These are phyloP conservation scores for Cystoderma amianthinum DNA, from an alignment of 768 basidiomycete genomes.

Conservation along the genomic window DNA sequence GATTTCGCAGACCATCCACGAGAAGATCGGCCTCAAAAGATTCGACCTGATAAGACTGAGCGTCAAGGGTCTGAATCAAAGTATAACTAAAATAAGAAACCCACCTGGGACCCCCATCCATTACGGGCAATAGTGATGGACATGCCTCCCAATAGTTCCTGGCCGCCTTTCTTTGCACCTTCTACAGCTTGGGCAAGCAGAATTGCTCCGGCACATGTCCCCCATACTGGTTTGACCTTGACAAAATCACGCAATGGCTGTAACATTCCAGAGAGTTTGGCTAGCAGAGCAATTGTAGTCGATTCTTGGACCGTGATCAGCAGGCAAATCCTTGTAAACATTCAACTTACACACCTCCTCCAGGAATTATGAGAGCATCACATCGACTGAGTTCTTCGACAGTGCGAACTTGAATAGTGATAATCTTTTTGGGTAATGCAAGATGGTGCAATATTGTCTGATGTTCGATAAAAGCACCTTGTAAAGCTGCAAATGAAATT, in stretches of 20 bases:
- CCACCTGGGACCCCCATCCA: constrained; percentile 90
- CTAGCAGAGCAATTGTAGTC: constrained; percentile 83
- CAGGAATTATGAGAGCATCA: constrained; percentile 88
- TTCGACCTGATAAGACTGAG: constrained; percentile 52
- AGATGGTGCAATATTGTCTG: constrained; percentile 59
- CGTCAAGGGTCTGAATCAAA: background rate
- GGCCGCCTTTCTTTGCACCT: constrained; percentile 80
- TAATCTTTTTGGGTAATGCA: constrained; percentile 35
- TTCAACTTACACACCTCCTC: constrained; percentile 56
- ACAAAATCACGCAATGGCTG: constrained; percentile 75
- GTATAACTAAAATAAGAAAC: constrained; percentile 9
- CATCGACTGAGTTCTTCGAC: constrained; percentile 68
- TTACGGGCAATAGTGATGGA: constrained; percentile 79
- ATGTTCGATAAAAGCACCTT: constrained; percentile 92
- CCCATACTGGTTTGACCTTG: constrained; percentile 79
- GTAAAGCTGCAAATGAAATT: constrained; percentile 57
- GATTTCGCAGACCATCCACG: constrained; percentile 54
- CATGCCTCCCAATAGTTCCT: constrained; percentile 79
- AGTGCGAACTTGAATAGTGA: constrained; percentile 59
- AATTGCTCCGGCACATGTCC: constrained; percentile 94
- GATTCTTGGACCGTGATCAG: constrained; percentile 49
- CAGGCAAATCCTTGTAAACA: background rate
- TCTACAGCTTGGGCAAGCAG: constrained; percentile 69
- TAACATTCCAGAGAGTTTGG: constrained; percentile 65
- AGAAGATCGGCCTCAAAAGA: constrained; percentile 80